Evolutionary conservation across 2,329 filamentous ascomycete genomes (phyloP).

Genomic region (Bretziella fagacearum): DNA sequence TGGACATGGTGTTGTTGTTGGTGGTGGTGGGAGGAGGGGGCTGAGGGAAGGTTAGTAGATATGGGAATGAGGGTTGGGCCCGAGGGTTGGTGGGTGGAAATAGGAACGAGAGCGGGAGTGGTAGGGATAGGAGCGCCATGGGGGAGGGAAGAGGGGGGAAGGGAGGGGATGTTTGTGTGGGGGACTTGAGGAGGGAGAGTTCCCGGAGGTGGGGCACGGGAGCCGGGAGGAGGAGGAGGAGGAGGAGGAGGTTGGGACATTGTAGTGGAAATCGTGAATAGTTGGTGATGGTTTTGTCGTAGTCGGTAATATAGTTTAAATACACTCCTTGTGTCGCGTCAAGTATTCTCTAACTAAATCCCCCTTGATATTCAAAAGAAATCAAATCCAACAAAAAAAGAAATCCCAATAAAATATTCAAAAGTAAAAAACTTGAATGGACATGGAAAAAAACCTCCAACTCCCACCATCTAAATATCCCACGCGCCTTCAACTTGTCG

Average conservation of each 20-base stretch:
- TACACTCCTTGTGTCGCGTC: neutral
- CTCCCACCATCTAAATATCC: too few species aligned
- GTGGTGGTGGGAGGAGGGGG: neutral
- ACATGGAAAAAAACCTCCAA: too few species aligned
- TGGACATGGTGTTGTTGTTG: neutral
- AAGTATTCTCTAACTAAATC: neutral
- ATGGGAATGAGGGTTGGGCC: neutral
- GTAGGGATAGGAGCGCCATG: neutral
- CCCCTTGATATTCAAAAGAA: too few species aligned
- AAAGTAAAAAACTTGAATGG: too few species aligned
- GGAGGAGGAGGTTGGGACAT: conserved; percentile 8
- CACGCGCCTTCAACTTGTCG: neutral
- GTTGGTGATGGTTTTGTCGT: neutral
- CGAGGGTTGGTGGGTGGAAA: neutral
- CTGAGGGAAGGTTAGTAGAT: neutral
- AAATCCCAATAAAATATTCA: too few species aligned
- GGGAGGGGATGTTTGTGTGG: neutral
- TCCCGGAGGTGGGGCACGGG: neutral
- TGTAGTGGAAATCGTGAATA: neutral
- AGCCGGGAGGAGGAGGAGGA: neutral
- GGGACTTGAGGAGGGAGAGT: neutral
- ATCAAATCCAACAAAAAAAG: too few species aligned
- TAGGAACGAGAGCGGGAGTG: neutral
- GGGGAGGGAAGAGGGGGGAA: neutral
- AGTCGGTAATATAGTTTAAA: neutral